These are phyloP conservation scores for Starmerella apicola DNA, from an alignment of 805 yeast genomes.

Conservation along the genomic window DNA sequence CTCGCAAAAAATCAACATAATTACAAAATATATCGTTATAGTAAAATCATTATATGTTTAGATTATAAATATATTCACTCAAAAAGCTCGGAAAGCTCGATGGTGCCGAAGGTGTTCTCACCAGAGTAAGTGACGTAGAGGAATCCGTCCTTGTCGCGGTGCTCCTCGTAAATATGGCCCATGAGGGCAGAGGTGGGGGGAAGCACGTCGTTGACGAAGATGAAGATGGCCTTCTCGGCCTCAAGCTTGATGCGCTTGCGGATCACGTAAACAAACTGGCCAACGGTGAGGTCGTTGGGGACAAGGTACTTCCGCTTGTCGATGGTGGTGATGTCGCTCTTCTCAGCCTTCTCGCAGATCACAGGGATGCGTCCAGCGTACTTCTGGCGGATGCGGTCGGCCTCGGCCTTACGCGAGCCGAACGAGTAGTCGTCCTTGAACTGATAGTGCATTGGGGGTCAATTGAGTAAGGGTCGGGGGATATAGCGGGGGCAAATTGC, in stretches of 20 bases:
- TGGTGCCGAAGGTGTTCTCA: constrained; percentile 88
- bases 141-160: constrained; percentile 96
- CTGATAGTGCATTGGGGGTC: constrained; percentile 61
- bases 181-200: constrained; percentile 97
- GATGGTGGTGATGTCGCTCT: constrained; percentile 88
- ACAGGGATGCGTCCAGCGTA: constrained; percentile 91
- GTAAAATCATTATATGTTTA: no score
- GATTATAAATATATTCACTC: no score
- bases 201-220: constrained; percentile 89
- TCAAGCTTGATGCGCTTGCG: constrained; percentile 92
- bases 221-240: constrained; percentile 94
- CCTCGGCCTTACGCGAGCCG: constrained; percentile 90
- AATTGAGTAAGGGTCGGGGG: not conserved
- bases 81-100: no score
- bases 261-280: constrained; percentile 95
- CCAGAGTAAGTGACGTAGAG: constrained; percentile 92
- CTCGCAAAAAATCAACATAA: no score
- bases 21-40: no score
- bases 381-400: constrained; percentile 77
- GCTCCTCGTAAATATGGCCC: constrained; percentile 91
- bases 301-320: constrained; percentile 96
- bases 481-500: no score
- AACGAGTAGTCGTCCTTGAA: constrained; percentile 93
- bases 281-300: constrained; percentile 91
- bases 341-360: constrained; percentile 94